phyloP scores from a whole-genome alignment of 345 rosid species.

The Melaleuca alternifolia region DNA sequence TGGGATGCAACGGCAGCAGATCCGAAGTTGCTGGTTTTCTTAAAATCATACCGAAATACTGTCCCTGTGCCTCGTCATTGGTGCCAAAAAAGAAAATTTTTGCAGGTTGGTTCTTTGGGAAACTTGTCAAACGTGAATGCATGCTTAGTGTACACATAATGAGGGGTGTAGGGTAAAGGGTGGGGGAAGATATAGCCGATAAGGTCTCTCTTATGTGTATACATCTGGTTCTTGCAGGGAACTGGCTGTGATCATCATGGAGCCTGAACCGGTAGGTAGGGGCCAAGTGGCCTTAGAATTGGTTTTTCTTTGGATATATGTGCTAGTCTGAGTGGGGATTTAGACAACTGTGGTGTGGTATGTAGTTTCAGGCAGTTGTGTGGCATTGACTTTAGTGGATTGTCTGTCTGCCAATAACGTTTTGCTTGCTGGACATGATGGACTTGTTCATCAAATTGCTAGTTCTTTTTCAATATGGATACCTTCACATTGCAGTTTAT shows the following conservation, averaged over 20 bases:
- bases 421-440: background rate
- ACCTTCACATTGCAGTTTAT: slow-evolving; percentile 31
- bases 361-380: background rate
- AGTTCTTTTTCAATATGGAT: slow-evolving; percentile 44
- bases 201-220: slow-evolving; percentile 97
- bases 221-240: slow-evolving; percentile 99
- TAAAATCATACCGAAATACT: slow-evolving; percentile 88
- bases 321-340: slow-evolving; percentile 33
- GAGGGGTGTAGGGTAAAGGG: slow-evolving; percentile 39
- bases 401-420: background rate
- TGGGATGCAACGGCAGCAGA: slow-evolving; percentile 99
- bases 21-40: slow-evolving; percentile 85
- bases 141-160: slow-evolving; percentile 34
- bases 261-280: slow-evolving; percentile 98
- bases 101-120: slow-evolving; percentile 68
- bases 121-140: slow-evolving; percentile 14
- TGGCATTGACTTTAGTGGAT: slow-evolving; percentile 8
- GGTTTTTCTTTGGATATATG: slow-evolving; percentile 22
- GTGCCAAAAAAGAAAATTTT: slow-evolving; percentile 96
- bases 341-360: slow-evolving; percentile 4
- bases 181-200: slow-evolving; percentile 49
- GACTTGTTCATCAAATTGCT: slow-evolving; percentile 21
- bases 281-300: slow-evolving; percentile 39
- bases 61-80: slow-evolving; percentile 99
- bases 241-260: slow-evolving; percentile 79